Evolutionary conservation across 805 yeast genomes (phyloP), one percentile per base, ranked within the genome.

Genomic region (Candida takata): DNA sequence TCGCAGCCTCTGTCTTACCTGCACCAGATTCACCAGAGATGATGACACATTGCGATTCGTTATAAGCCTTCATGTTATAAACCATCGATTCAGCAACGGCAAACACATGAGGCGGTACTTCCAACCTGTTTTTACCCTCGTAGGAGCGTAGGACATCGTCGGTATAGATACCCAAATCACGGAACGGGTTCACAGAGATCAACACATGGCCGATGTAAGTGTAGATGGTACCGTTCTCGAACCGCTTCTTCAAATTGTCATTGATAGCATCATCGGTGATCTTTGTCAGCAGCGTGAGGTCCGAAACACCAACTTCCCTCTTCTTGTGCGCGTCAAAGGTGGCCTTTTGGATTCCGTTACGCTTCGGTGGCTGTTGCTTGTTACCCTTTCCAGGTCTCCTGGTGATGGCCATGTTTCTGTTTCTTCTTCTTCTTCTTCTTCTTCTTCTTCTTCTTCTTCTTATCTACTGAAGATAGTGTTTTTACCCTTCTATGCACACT

Each of bases 11-110:
- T 5, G 97, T 90, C 57, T 90, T 90, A 34, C 97, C 97, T 5
- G 97, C 97, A 43, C 97, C 97, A 1, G 95, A 84, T 59, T 90
- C 97, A 38, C 97, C 97, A 3, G 95, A 84, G 47, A 92, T 92
- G 50, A 92, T 92, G 16, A 92, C 97, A 71, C 97, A 90, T 59
- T 92, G 98, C 55, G 79, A 86, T 51, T 92, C 97, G 40, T 83
- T 77, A 61, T 92, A 92, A 0, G 95, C 82, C 61, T 88, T 88
- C 79, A 92, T 72, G 58, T 90, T 84, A 63, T 92, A 90, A 61
- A 82, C 92, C 95, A 92, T 87, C 24, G 94, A 65, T 62, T 92
- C 99, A 9, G 99, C 98, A 52, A 92, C 87, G 35, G 97, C 95
- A 61, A 81, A 92, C 21, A 92, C 98, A 62, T 92, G 99, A 4